Evolutionary conservation across 1,284 basidiomycete genomes (phyloP).

Genomic region (Trametes versicolor): DNA sequence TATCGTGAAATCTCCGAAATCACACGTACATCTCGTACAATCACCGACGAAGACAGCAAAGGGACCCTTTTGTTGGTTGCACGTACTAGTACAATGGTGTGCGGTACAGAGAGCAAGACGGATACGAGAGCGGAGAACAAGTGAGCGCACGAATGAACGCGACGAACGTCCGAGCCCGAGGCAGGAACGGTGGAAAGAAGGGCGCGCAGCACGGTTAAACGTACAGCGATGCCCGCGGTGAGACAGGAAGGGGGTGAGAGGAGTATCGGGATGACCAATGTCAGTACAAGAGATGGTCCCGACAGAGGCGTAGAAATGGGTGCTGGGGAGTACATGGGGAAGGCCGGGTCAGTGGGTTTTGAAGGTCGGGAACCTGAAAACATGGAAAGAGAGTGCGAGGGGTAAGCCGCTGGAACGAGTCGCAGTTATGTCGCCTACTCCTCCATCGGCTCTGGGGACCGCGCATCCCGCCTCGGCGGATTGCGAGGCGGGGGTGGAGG

Average conservation of each 20-base stretch:
- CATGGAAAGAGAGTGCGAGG: not conserved
- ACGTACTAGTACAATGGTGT: conserved; percentile 38
- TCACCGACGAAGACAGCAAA: not conserved
- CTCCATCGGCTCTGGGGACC: conserved; percentile 36
- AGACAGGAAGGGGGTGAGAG: not conserved
- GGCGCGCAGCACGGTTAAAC: not conserved
- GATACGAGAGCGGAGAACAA: conserved; percentile 12
- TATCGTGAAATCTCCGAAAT: not conserved
- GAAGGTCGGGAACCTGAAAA: not conserved
- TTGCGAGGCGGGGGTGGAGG: conserved; percentile 7
- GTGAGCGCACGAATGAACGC: conserved; percentile 11
- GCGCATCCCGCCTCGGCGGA: conserved; percentile 23
- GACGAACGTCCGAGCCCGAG: not conserved
- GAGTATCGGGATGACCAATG: too few species aligned
- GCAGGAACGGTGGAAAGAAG: not conserved
- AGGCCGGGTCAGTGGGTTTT: not conserved
- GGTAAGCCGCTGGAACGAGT: not conserved
- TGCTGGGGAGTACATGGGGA: too few species aligned
- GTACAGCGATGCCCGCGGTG: not conserved
- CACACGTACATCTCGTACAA: not conserved
- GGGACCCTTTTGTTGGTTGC: conserved; percentile 22
- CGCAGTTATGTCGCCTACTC: conserved; percentile 19
- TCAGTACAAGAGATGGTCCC: too few species aligned
- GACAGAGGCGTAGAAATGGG: too few species aligned
- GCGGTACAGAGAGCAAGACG: conserved; percentile 32